Conservation (phyloP, 1,284 basidiomycete species). For the Sphagnurus paluster region DNA sequence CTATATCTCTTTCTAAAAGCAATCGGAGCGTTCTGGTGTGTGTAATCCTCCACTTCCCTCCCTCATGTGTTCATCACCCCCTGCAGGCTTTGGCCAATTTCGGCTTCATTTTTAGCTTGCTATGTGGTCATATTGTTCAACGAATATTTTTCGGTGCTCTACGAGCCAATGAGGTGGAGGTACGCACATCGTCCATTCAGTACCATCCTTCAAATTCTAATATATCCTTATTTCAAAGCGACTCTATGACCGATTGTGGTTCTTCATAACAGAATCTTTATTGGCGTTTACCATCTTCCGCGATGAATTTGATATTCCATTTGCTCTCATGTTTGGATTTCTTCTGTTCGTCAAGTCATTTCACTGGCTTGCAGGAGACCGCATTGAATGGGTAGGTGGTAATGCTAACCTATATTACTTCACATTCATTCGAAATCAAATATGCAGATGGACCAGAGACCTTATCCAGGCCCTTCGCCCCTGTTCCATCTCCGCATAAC, state of each 20-base stretch:
- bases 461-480: slow-evolving; percentile 80
- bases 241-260: slow-evolving; percentile 94
- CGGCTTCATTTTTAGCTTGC: slow-evolving; percentile 74
- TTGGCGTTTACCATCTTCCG: slow-evolving; percentile 97
- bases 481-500: slow-evolving; percentile 87
- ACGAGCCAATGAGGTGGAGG: slow-evolving; percentile 90
- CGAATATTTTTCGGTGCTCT: slow-evolving; percentile 91
- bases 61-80: slow-evolving; percentile 7
- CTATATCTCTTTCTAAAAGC: slow-evolving; percentile 90
- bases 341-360: slow-evolving; percentile 96
- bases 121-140: slow-evolving; percentile 80
- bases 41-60: slow-evolving; percentile 12
- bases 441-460: slow-evolving; percentile 91
- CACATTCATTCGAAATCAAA: slow-evolving; percentile 6
- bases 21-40: slow-evolving; percentile 86
- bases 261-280: slow-evolving; percentile 95
- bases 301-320: slow-evolving; percentile 90
- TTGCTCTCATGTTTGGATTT: slow-evolving; percentile 90
- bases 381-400: slow-evolving; percentile 90
- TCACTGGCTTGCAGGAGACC: slow-evolving; percentile 94
- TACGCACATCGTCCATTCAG: slow-evolving; percentile 41
- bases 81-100: slow-evolving; percentile 93
- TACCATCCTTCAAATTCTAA: slow-evolving; percentile 4
- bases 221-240: slow-evolving; percentile 50
- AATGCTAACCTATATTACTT: slow-evolving; percentile 4